These are phyloP conservation scores for Picea sitchensis DNA, from an alignment of 75 land plant genomes.

Conservation along the genomic window DNA sequence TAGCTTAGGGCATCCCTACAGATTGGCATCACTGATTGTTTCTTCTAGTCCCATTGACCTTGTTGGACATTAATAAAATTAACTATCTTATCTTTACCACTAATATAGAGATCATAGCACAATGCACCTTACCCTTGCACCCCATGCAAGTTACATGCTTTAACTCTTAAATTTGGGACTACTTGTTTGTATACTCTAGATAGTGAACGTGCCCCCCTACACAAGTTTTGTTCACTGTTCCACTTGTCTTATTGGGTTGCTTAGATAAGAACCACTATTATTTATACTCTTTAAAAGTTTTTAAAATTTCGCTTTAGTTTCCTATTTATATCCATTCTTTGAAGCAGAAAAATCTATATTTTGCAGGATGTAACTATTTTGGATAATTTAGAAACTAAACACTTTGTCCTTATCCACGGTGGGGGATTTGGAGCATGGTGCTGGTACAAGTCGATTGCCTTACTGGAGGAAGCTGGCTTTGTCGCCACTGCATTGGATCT, in stretches of 20 bases:
- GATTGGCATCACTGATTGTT: too few relatives aligned
- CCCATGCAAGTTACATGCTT: background rate
- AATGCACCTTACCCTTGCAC: background rate
- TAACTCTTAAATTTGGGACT: background rate
- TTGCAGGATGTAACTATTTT: conserved; percentile 30
- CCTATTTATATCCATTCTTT: background rate
- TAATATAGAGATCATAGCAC: background rate
- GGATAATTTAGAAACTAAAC: conserved; percentile 56
- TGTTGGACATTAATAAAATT: too few relatives aligned
- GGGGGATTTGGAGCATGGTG: conserved; percentile 98
- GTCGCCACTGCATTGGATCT: conserved; percentile 62
- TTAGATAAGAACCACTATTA: background rate
- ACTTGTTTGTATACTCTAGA: background rate
- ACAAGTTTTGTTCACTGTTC: background rate
- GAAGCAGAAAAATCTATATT: conserved; percentile 1
- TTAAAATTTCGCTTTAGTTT: background rate
- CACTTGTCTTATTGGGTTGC: background rate
- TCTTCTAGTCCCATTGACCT: too few relatives aligned
- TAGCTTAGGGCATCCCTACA: too few relatives aligned
- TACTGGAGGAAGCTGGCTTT: conserved; percentile 70
- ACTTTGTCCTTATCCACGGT: conserved; percentile 78
- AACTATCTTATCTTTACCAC: background rate
- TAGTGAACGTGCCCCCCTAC: background rate
- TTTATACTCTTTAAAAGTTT: background rate
- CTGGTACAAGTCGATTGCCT: conserved; percentile 83